Evolutionary conservation across 805 yeast species (phyloP), one percentile per base, ranked within the genome.

Genomic region (Monosporozyma aerobia): DNA sequence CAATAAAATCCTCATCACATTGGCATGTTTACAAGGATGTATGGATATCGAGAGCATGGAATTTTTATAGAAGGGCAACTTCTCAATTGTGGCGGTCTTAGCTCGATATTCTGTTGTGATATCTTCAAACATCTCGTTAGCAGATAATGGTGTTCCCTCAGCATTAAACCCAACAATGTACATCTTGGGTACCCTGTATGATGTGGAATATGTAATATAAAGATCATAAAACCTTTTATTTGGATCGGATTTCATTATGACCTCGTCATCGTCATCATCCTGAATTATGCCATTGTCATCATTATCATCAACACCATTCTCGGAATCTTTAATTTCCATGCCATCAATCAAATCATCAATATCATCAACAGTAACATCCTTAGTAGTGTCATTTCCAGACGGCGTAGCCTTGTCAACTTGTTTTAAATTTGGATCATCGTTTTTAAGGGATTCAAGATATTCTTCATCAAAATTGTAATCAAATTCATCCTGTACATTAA

Each of bases 11-110:
- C 81, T 83, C 99, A 94, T 94, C 22, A 94, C 99, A 41, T 85
- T 81, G 1, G 98, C 90, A 67, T 94, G 99, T 59, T 85, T 83
- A 67, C 99, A 94, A 1, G 99, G 99, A 66, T 94, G 99, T 49
- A 94, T 92, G 7, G 96, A 87, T 6, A 94, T 90, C 0, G 87
- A 76, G 2, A 67, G 60, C 10, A 62, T 55, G 0, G 94, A 85
- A 63, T 83, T 81, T 48, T 78, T 80, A 50, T 83, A 76, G 60
- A 90, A 90, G 11, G 99, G 98, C 5, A 96, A 83, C 57, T 80
- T 81, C 69, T 94, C 99, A 54, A 94, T 92, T 0, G 99, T 94
- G 22, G 92, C 99, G 1, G 99, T 94, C 70, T 94, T 94, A 62
- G 92, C 89, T 63, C 92, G 81, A 69, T 94, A 94, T 65, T 94